These are phyloP conservation scores for Ascochyta fabae DNA, from an alignment of 2,329 filamentous ascomycete genomes.

Conservation along the genomic window DNA sequence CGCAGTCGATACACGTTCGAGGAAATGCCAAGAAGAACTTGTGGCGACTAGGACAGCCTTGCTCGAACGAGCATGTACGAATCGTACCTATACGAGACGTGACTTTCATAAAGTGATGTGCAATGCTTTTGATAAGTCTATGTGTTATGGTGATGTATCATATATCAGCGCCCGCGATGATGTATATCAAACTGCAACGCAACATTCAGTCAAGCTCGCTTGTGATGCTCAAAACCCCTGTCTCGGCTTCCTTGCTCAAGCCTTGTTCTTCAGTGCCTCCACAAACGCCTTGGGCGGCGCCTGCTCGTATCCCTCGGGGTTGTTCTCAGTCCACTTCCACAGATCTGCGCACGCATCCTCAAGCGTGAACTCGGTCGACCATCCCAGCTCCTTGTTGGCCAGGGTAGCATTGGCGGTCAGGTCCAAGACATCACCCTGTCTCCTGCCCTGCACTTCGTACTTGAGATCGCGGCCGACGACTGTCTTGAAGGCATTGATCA, in stretches of 20 bases:
- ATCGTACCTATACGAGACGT: background rate
- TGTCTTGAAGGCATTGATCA: constrained; percentile 90
- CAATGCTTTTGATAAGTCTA: constrained; percentile 12
- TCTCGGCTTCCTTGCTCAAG: constrained; percentile 6
- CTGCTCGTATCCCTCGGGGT: constrained; percentile 93
- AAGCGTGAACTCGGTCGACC: constrained; percentile 89
- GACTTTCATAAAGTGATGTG: background rate
- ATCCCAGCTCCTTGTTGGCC: constrained; percentile 86
- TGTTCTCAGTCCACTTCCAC: constrained; percentile 97
- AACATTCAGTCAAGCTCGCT: background rate
- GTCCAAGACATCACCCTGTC: constrained; percentile 90
- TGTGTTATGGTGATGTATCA: constrained; percentile 3
- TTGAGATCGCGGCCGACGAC: constrained; percentile 85
- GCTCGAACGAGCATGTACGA: too few relatives aligned
- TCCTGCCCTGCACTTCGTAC: constrained; percentile 83
- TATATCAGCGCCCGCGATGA: constrained; percentile 11
- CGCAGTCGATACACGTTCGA: background rate
- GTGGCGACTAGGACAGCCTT: background rate
- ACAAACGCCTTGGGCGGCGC: constrained; percentile 84
- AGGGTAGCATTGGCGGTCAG: constrained; percentile 89
- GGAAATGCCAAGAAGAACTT: too few relatives aligned
- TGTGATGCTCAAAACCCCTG: background rate
- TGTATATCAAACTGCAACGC: background rate
- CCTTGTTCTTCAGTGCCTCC: constrained; percentile 55
- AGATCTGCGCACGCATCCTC: constrained; percentile 93